phyloP scores from a whole-genome alignment of 768 basidiomycete species.

The Auricularia cornea region DNA sequence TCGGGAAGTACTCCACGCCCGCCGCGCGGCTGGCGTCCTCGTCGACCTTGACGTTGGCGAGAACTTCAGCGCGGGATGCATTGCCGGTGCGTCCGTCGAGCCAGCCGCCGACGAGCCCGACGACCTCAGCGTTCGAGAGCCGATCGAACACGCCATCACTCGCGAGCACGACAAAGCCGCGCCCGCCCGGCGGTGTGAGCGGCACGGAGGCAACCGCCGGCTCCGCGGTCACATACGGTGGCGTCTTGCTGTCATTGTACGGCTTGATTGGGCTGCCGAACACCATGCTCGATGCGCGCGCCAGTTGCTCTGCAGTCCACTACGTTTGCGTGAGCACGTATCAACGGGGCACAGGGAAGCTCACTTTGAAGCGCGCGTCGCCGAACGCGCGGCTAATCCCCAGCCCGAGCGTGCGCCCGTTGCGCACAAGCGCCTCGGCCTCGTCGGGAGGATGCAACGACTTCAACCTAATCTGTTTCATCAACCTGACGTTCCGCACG shows the following conservation, averaged over 20 bases:
- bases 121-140: conserved; percentile 45
- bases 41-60: neutral
- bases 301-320: neutral
- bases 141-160: conserved; percentile 47
- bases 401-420: conserved; percentile 33
- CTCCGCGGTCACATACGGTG: conserved; percentile 44
- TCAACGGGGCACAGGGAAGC: neutral
- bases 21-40: conserved; percentile 16
- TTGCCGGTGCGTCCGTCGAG: conserved; percentile 21
- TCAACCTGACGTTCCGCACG: too few species aligned
- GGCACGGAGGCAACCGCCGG: conserved; percentile 39
- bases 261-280: conserved; percentile 1
- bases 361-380: conserved; percentile 30
- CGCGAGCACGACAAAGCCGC: conserved; percentile 47
- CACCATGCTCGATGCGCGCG: neutral
- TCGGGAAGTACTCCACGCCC: neutral
- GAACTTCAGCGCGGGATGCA: conserved; percentile 9
- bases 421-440: conserved; percentile 22
- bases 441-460: conserved; percentile 17
- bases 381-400: conserved; percentile 36
- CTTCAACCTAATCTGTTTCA: conserved; percentile 13
- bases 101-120: conserved; percentile 45
- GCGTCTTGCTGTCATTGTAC: conserved; percentile 30
- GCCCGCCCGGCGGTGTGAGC: conserved; percentile 25
- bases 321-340: neutral